These are phyloP conservation scores for Eucommia ulmoides DNA, from an alignment of 257 asterid species.

Conservation along the genomic window DNA sequence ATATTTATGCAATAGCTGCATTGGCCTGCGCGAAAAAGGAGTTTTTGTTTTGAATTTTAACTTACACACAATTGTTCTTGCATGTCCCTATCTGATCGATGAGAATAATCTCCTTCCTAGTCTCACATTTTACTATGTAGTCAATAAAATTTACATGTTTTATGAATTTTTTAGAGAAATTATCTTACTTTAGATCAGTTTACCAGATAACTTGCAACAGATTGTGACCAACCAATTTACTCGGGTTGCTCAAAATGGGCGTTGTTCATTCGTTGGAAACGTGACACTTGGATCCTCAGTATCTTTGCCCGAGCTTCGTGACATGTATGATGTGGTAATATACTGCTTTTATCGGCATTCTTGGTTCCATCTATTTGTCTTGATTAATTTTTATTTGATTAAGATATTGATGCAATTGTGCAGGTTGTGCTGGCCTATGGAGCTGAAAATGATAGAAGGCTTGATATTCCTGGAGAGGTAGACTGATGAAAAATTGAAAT, in stretches of 20 bases:
- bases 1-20: no score
- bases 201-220: constrained; percentile 40
- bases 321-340: constrained; percentile 70
- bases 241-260: constrained; percentile 56
- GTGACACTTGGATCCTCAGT: constrained; percentile 68
- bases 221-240: constrained; percentile 79
- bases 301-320: constrained; percentile 68
- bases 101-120: no score
- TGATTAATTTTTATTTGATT: not conserved
- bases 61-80: no score
- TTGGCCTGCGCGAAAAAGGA: no score
- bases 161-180: constrained; percentile 4
- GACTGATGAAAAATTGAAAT: no score
- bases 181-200: constrained; percentile 24
- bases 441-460: constrained; percentile 85
- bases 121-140: not conserved
- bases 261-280: constrained; percentile 81
- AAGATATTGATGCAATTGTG: not conserved
- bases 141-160: not conserved
- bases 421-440: constrained; percentile 96
- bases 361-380: not conserved
- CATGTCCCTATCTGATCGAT: no score
- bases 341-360: constrained; percentile 7
- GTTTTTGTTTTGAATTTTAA: no score
- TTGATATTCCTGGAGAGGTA: constrained; percentile 87